Percentiles rank a stretch among this genome's conserved stretches.
Evolutionary conservation across 257 asterid genomes (phyloP).

Genomic region (Capsicum chinense): DNA sequence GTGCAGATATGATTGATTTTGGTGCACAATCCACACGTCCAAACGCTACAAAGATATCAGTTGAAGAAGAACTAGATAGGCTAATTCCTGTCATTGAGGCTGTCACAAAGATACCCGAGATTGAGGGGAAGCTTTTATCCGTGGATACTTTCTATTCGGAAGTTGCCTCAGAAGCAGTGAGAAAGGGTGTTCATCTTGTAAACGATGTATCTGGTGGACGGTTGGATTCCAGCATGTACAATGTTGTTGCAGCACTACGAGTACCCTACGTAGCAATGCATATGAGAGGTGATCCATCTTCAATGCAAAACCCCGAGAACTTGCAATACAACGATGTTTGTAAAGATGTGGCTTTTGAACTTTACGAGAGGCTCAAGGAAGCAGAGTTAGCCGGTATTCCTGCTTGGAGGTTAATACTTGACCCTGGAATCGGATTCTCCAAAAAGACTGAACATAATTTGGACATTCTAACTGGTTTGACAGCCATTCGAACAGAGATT

Average conservation of each 20-base stretch:
- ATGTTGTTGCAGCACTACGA: conserved; percentile 58
- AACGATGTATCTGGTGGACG: conserved; percentile 84
- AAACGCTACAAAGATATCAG: conserved; percentile 69
- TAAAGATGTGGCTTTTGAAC: conserved; percentile 69
- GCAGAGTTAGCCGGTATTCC: conserved; percentile 90
- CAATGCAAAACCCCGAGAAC: conserved; percentile 79
- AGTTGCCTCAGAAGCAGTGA: conserved; percentile 81
- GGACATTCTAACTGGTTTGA: conserved; percentile 65
- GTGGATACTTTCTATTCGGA: conserved; percentile 79
- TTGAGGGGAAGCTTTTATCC: conserved; percentile 78
- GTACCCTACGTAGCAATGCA: conserved; percentile 83
- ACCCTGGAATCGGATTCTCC: conserved; percentile 94
- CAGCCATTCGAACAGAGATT: conserved; percentile 58
- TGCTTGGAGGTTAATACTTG: conserved; percentile 88
- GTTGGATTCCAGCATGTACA: conserved; percentile 62
- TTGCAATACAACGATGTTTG: conserved; percentile 60
- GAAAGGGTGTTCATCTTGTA: conserved; percentile 69
- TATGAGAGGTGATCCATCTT: conserved; percentile 88
- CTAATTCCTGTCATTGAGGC: conserved; percentile 81
- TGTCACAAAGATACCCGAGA: conserved; percentile 67
- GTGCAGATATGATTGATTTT: conserved; percentile 83
- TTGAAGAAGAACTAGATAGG: conserved; percentile 78
- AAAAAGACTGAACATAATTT: conserved; percentile 77
- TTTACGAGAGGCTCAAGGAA: conserved; percentile 51
- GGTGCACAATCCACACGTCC: conserved; percentile 99